Evolutionary conservation across 768 basidiomycete genomes (phyloP).

Genomic region (Gautieria morchelliformis): DNA sequence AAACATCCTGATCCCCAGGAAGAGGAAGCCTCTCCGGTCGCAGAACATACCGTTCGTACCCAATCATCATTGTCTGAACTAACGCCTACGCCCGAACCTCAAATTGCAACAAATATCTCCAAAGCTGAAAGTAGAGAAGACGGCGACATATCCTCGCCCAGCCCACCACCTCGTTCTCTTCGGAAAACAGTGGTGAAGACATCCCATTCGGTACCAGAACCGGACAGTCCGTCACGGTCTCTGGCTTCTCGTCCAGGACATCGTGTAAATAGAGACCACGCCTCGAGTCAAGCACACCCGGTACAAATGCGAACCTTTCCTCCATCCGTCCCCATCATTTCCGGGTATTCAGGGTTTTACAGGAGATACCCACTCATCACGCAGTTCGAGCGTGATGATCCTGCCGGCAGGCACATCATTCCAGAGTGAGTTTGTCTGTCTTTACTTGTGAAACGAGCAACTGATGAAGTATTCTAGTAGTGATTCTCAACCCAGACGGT

Average conservation of each 20-base stretch:
- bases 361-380: constrained; percentile 4
- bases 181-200: not conserved
- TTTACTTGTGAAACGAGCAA: not conserved
- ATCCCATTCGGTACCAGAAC: not conserved
- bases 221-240: not conserved
- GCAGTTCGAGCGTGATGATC: constrained; percentile 1
- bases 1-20: not conserved
- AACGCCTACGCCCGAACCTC: not conserved
- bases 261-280: not conserved
- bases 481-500: constrained; percentile 2
- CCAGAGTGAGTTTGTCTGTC: not conserved
- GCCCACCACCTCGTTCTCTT: not conserved
- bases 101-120: not conserved
- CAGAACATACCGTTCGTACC: not conserved
- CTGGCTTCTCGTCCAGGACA: constrained; percentile 3
- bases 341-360: constrained; percentile 6
- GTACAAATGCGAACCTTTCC: constrained; percentile 2
- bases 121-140: not conserved
- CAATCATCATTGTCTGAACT: not conserved
- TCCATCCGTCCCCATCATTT: not conserved
- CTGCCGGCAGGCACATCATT: not conserved
- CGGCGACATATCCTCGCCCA: not conserved
- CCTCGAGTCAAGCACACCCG: not conserved
- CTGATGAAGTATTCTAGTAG: not conserved
- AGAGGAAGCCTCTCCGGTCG: not conserved